Evolutionary conservation across 2,329 filamentous ascomycete species (phyloP), one percentile per base, ranked within the genome.

Genomic region (Pyrenochaeta sp.): DNA sequence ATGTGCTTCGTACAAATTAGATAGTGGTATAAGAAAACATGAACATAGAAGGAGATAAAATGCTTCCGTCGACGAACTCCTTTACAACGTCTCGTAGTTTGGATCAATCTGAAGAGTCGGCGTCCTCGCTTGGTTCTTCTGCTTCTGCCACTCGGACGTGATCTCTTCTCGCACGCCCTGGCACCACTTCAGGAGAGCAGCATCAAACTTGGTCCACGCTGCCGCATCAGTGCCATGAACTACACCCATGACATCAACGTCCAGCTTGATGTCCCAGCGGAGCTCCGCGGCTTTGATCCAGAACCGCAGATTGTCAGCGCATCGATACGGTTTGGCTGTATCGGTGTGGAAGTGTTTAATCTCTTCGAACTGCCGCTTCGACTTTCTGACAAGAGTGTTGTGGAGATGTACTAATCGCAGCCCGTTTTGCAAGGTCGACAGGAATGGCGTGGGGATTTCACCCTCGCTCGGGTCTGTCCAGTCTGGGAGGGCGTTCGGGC

Each of bases 251-350:
- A 94, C 92, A 72, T 97, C 92, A 52, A 97, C 84, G 62, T 90
- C 87, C 50, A 98, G 83, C 66, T 91, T 86, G 39, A 93, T 86
- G 78, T 98, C 95, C 89, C 94, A 99, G 54, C 95, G 88, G 57
- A 98, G 83, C 80, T 99, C 93, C 7, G 93, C 93, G 1, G 94
- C 95, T 81, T 99, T 99, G 78, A 91, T 86, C 94, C 95, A 99
- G 82, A 91, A 99, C 40, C 93, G 88, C 61, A 99, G 84, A 76
- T 99, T 99, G 68, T 99, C 95, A 2, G 93, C 92, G 62, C 90
- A 90, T 48, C 95, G 90, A 77, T 99, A 99, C 0, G 95, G 95
- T 79, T 98, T 98, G 59, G 88, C 89, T 9, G 95, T 94, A 77
- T 99, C 93, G n/a, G 88, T 89, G 76, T 98, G 95, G 77, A 90